These are phyloP conservation scores for Diplotaxis tenuifolia DNA, from an alignment of 345 rosid species.

Conservation along the genomic window DNA sequence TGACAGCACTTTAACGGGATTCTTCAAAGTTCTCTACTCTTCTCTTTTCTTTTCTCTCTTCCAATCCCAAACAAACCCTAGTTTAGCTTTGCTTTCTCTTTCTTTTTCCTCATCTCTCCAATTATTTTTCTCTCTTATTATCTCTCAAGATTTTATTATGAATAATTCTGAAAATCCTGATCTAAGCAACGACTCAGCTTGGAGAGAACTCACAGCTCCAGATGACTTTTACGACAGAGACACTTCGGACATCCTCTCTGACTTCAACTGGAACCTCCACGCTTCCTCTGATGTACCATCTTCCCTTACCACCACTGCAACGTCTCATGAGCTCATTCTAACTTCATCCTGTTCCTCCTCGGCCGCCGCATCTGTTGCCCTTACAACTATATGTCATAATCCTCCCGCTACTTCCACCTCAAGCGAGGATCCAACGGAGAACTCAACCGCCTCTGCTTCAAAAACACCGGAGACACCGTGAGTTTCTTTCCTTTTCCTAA, in stretches of 20 bases:
- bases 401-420: slow-evolving; percentile 79
- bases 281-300: background rate
- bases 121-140: too few species aligned
- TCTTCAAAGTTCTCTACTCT: slow-evolving; percentile 33
- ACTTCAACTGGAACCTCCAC: slow-evolving; percentile 66
- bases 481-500: slow-evolving; percentile 40
- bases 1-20: slow-evolving; percentile 33
- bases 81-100: slow-evolving; percentile 2
- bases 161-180: slow-evolving; percentile 41
- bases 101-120: background rate
- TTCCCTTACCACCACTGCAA: background rate
- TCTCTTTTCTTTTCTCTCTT: slow-evolving; percentile 1
- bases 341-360: slow-evolving; percentile 27
- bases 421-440: slow-evolving; percentile 76
- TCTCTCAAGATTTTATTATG: slow-evolving; percentile 20
- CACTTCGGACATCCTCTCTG: slow-evolving; percentile 46
- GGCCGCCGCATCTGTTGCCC: background rate
- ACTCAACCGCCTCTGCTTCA: slow-evolving; percentile 68
- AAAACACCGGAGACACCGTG: slow-evolving; percentile 81
- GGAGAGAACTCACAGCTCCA: slow-evolving; percentile 42
- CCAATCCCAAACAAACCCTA: slow-evolving; percentile 56
- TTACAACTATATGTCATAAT: slow-evolving; percentile 44
- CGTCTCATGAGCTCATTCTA: background rate
- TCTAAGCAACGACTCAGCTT: slow-evolving; percentile 36
- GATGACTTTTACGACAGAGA: slow-evolving; percentile 54